Evolutionary conservation across 208 protist species (phyloP), one percentile per base, ranked within the genome.

Genomic region (Wallacemonas collosoma): DNA sequence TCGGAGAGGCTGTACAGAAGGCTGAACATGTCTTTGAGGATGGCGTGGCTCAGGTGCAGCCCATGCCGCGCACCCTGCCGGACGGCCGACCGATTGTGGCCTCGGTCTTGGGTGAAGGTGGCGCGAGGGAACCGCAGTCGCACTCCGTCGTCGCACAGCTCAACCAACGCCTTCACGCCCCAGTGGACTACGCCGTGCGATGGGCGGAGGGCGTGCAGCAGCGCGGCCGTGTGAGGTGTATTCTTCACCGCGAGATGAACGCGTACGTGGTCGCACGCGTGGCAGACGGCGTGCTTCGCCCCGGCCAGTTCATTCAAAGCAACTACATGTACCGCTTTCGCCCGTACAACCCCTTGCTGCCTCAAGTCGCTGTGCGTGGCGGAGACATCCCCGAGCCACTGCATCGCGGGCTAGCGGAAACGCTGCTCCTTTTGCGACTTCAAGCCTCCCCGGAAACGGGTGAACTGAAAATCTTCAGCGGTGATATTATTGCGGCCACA

Each of bases 321-420:
- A 68, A 85, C 51, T 84, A 79, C 71, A 88, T 77, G 78, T 94
- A 93, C 70, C 79, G 79, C 44, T 95, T 93, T 64, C 79, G 73
- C 40, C 68, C 69, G 44, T 93, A 85, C 80, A 79, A 95, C 78
- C 75, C 71, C 0, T 60, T 86, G 2, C 56, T 86, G 39, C 91
- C 88, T n/a, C 78, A 88, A 62, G 72, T 94, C 40, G 77, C 68
- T 2, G 85, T 95, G 1, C 76, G 81, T 53, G 88, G 91, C 35
- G 56, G 73, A 12, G 79, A 93, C 66, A 94, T 95, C 71, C 79
- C 80, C 9, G 8, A 48, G 2, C 12, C 43, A 0, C 80, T 85
- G 43, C 82, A 84, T 36, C 73, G 71, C 14, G 71, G 73, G 7
- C 68, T 95, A 12, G 50, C 47, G 26, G 66, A 71, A 8, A 73